A percentile compares a stretch with the other conserved stretches of the same genome.
phyloP scores from a whole-genome alignment of 2,329 filamentous ascomycete species.

The Colletotrichum limetticola region DNA sequence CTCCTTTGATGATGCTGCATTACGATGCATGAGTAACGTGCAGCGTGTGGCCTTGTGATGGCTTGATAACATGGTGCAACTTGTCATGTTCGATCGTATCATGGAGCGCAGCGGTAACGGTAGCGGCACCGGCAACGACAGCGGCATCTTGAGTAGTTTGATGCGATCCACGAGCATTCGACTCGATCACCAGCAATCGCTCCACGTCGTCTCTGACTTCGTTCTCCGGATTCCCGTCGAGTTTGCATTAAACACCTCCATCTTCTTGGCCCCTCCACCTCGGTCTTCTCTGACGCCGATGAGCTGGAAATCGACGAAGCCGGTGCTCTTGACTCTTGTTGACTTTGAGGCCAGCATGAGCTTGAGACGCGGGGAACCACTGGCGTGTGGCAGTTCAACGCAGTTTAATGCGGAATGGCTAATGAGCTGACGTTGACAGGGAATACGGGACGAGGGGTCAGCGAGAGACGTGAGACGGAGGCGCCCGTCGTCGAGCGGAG shows the following conservation, averaged over 20 bases:
- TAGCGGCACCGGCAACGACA: background rate
- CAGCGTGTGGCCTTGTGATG: slow-evolving; percentile 21
- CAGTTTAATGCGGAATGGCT: slow-evolving; percentile 13
- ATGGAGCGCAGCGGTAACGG: slow-evolving; percentile 1
- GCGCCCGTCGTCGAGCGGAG: slow-evolving; percentile 22
- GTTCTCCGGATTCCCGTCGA: background rate
- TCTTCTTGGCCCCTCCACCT: slow-evolving; percentile 6
- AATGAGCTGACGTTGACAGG: slow-evolving; percentile 20
- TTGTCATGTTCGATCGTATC: slow-evolving; percentile 11
- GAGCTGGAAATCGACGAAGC: slow-evolving; percentile 15
- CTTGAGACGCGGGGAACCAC: slow-evolving; percentile 24
- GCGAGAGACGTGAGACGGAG: slow-evolving; percentile 8
- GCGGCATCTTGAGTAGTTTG: background rate
- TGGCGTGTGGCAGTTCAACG: slow-evolving; percentile 7
- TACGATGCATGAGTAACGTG: slow-evolving; percentile 32
- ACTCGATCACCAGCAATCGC: background rate
- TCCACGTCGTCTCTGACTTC: background rate
- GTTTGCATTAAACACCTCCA: background rate
- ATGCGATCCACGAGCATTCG: background rate
- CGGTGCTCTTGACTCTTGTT: slow-evolving; percentile 20
- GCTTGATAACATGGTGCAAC: slow-evolving; percentile 12
- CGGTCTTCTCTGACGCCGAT: slow-evolving; percentile 7
- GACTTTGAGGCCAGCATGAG: slow-evolving; percentile 21
- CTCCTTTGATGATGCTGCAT: slow-evolving; percentile 26
- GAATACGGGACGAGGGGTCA: slow-evolving; percentile 17